Base-by-base conservation (phyloP, 257 asterid genomes). In the Apocynum venetum region DNA sequence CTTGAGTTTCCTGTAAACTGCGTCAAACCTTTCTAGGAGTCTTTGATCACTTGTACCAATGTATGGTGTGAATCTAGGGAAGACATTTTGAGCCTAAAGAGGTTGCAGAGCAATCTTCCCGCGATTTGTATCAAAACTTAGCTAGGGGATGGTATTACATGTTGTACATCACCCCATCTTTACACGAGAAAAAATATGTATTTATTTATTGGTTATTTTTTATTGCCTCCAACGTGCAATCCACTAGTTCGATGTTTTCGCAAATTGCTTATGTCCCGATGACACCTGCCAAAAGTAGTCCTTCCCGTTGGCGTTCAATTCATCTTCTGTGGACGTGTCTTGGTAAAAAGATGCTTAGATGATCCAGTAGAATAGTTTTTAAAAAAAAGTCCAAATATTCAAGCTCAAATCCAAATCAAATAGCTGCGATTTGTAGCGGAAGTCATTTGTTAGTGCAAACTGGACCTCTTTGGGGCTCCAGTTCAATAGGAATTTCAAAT, bases 1-100 rank as follows among this genome's bases (percentile, higher is more conserved):
- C 60, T 80, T 84, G 49, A n/a, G 70, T 35, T 82, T 90, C 80
- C 77, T 86, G 64, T 82, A 64, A 49, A 8, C n/a, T 8, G 25
- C 35, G 12, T 20, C 20, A 6, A 20, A 57, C 7, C 53, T 8
- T 15, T 38, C 7, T 55, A 55, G 9, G 3, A 14, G 46, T 35
- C 38, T 68, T 20, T 19, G 17, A 44, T 41, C 2, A 19, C 0
- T 7, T 41, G 36, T 47, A n/a, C 31, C 15, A 67, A 7, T 43
- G 17, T 61, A 25, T 8, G 15, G 8, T 4, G 0, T 13, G 69
- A 63, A 9, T 10, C 36, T 31, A 0, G 3, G 36, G 73, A 43
- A 68, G 73, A 43, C 11, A 5, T 66, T 35, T 19, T 17, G 52
- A 19, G 53, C 73, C 73, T 68, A 20, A 48, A 36, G n/a, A n/a